Percentiles rank a stretch among this genome's conserved stretches.
These are phyloP conservation scores for Musa schizocarpa DNA, from an alignment of 176 grass and related monocot species.

Conservation along the genomic window DNA sequence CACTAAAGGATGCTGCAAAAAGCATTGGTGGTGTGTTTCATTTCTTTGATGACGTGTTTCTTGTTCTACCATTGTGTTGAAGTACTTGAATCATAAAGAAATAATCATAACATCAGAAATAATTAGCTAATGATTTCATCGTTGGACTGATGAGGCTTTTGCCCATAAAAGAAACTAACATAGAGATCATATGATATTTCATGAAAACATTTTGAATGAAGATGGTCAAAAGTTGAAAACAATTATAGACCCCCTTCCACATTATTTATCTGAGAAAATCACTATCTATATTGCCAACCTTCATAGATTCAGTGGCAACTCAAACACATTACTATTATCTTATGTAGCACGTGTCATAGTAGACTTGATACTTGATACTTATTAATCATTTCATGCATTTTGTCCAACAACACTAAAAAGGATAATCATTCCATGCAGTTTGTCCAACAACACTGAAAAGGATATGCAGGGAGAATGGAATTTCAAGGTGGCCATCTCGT, in stretches of 20 bases:
- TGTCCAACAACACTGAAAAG: slow-evolving; percentile 94
- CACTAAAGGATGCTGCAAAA: slow-evolving; percentile 79
- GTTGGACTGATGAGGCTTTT: too few species aligned
- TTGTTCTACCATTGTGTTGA: background rate
- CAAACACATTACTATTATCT: too few species aligned
- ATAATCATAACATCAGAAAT: too few species aligned
- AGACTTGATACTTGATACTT: background rate
- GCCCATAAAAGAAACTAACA: background rate
- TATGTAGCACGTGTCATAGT: background rate
- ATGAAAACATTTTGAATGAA: background rate
- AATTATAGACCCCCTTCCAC: background rate
- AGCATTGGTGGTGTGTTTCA: slow-evolving; percentile 64
- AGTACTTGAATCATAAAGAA: background rate
- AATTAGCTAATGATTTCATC: too few species aligned
- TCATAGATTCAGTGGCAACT: background rate
- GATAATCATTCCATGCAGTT: slow-evolving; percentile 52
- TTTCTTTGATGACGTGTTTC: background rate
- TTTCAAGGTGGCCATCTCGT: slow-evolving; percentile 90
- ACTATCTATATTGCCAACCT: background rate
- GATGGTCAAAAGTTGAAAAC: background rate
- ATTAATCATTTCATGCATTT: slow-evolving; percentile 38
- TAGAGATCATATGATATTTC: background rate
- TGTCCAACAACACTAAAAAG: slow-evolving; percentile 93
- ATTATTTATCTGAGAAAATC: background rate
- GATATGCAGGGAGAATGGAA: slow-evolving; percentile 92